Base-by-base conservation (phyloP, 1,139 yeast genomes). In the Pichia sp. region DNA sequence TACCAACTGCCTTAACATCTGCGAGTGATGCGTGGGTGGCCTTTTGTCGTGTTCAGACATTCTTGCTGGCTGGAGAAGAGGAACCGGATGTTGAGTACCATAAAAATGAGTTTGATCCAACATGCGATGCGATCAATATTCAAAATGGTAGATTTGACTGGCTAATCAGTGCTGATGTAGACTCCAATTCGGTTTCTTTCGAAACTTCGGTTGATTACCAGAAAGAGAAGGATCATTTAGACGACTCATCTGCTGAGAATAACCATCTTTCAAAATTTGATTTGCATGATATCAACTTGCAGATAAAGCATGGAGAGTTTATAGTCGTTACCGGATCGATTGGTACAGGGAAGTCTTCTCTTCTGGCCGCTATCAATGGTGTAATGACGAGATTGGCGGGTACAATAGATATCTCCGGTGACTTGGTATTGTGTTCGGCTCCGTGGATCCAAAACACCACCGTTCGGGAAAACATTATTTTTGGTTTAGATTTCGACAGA, bases 371-470 rank as follows among this genome's bases (percentile, higher is more conserved):
- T 0, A 61, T 83, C 39, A 67, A 81, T 4, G 87, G 88, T 4
- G 66, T 69, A 39, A 80, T 83, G 83, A 67, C 69, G 27, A 69
- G 74, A 46, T 56, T 64, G 1, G 42, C 54, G 0, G 92, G 92
- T 16, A 37, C 60, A 0, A 67, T 81, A 11, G 55, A 59, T 10
- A 64, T 79, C 50, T 70, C 66, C 44, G 80, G 78, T 4, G 57
- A 70, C 0, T 49, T 67, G 27, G 51, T 74, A 36, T 58, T 73
- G 3, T 75, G 79, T 59, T 72, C 74, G 2, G 50, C 59, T 40
- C 92, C 94, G 10, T 87, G 96, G 96, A 79, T 85, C 46, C 95
- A 84, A 61, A 87, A 86, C 59, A 80, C 87, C 2, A 82, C 95
- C 1, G 82, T 86, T 4, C 71, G 75, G 52, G 82, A 85, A 33